phyloP scores from a whole-genome alignment of 2,329 filamentous ascomycete species.

The Leptodontidium sp. region DNA sequence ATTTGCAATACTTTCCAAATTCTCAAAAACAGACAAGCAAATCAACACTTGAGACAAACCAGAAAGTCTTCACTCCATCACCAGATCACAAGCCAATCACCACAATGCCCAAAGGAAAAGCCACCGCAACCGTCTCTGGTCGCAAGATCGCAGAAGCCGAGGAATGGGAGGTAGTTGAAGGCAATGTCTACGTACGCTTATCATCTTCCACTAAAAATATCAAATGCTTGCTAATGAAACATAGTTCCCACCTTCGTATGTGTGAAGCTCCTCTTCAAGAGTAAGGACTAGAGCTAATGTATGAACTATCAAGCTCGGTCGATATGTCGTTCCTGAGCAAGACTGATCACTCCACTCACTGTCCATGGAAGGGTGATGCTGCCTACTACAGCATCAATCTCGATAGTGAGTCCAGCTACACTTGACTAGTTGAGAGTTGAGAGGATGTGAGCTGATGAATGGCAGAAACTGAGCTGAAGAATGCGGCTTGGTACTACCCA shows the following conservation, averaged over 20 bases:
- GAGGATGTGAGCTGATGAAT: slow-evolving; percentile 7
- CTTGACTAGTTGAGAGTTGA: background rate
- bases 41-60: background rate
- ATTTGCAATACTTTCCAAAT: background rate
- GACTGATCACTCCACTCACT: slow-evolving; percentile 52
- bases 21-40: background rate
- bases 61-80: background rate
- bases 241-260: slow-evolving; percentile 49
- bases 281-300: background rate
- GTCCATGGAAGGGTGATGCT: slow-evolving; percentile 57
- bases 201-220: slow-evolving; percentile 23
- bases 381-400: slow-evolving; percentile 57
- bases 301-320: slow-evolving; percentile 46
- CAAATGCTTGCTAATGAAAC: slow-evolving; percentile 26
- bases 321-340: slow-evolving; percentile 50
- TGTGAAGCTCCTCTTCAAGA: background rate
- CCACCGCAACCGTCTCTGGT: slow-evolving; percentile 41
- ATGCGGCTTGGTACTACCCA: slow-evolving; percentile 58
- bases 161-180: slow-evolving; percentile 56
- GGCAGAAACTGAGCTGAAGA: slow-evolving; percentile 50
- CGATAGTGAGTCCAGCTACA: slow-evolving; percentile 43
- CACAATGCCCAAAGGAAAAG: slow-evolving; percentile 55
- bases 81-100: background rate
- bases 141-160: slow-evolving; percentile 55
- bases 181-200: slow-evolving; percentile 55